These are phyloP conservation scores for Epichloe amarillans DNA, from an alignment of 2,329 filamentous ascomycete genomes.

Conservation along the genomic window DNA sequence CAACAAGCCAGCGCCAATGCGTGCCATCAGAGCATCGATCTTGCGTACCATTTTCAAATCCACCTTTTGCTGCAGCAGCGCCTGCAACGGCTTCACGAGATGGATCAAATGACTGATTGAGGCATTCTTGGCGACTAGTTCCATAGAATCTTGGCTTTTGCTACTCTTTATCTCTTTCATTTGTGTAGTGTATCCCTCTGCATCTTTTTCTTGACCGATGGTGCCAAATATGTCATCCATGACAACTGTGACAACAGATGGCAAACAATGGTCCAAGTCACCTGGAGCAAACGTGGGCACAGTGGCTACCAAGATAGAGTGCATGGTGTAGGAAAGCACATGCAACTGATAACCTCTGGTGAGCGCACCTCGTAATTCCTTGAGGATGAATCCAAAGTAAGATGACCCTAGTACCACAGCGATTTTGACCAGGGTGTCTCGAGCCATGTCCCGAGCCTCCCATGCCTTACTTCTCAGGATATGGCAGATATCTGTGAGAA, in stretches of 20 bases:
- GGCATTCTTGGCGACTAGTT: conserved; percentile 72
- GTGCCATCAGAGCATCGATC: conserved; percentile 74
- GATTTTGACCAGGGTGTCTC: conserved; percentile 78
- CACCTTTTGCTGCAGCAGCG: conserved; percentile 70
- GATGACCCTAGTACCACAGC: conserved; percentile 64
- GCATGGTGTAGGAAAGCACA: conserved; percentile 87
- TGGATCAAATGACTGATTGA: conserved; percentile 61
- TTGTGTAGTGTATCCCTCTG: conserved; percentile 84
- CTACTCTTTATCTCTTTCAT: conserved; percentile 98
- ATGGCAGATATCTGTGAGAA: conserved; percentile 84
- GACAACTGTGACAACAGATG: conserved; percentile 65
- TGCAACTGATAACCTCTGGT: conserved; percentile 85
- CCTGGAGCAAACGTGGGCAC: conserved; percentile 64
- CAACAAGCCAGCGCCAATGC: conserved; percentile 70
- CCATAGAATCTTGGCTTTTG: conserved; percentile 97
- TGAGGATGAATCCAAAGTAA: conserved; percentile 86
- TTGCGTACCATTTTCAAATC: conserved; percentile 74
- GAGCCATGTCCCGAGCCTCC: conserved; percentile 80
- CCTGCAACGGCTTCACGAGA: conserved; percentile 65
- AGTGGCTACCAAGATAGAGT: conserved; percentile 71
- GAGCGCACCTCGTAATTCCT: conserved; percentile 73
- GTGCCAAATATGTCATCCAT: conserved; percentile 97
- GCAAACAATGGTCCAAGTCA: conserved; percentile 77
- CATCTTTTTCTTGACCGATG: conserved; percentile 90
- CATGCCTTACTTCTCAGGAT: conserved; percentile 81